A percentile compares a stretch with the other conserved stretches of the same genome.
These are phyloP conservation scores for Gynochthodes officinalis DNA, from an alignment of 257 asterid genomes.

Conservation along the genomic window DNA sequence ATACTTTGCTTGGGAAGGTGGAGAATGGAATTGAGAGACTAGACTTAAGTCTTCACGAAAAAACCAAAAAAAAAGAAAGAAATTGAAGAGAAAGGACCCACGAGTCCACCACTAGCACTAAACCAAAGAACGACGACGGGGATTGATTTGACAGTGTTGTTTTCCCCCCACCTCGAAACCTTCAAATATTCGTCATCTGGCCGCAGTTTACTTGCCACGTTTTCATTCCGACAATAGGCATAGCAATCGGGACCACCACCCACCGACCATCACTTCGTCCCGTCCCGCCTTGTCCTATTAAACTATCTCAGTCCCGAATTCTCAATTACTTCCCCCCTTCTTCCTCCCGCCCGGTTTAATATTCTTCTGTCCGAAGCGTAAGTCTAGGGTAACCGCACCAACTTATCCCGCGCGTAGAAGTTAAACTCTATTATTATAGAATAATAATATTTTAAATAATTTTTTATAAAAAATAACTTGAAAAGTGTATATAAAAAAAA, in stretches of 20 bases:
- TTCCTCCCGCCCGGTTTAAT: too few relatives aligned
- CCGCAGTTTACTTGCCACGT: conserved; percentile 46
- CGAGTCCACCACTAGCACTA: too few relatives aligned
- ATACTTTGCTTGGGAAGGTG: conserved; percentile 42
- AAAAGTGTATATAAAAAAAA: too few relatives aligned
- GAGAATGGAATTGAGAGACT: conserved; percentile 15
- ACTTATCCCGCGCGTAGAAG: too few relatives aligned
- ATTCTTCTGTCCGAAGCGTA: too few relatives aligned
- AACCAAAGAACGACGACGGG: conserved; percentile 24
- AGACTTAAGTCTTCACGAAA: neutral
- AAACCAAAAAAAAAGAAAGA: neutral
- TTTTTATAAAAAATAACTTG: too few relatives aligned
- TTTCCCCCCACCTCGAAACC: conserved; percentile 35
- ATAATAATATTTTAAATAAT: too few relatives aligned
- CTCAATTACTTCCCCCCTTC: too few relatives aligned
- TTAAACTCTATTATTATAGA: too few relatives aligned
- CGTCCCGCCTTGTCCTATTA: conserved; percentile 13
- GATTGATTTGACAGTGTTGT: conserved; percentile 36
- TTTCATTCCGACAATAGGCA: conserved; percentile 19
- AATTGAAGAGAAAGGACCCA: conserved; percentile 23
- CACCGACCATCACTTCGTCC: conserved; percentile 29
- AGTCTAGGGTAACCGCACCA: too few relatives aligned
- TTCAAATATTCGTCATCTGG: conserved; percentile 40
- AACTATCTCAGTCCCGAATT: too few relatives aligned
- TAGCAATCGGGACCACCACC: conserved; percentile 5